Evolutionary conservation across 768 basidiomycete species (phyloP), one percentile per base, ranked within the genome.

Genomic region (Candolleomyces eurysporus): DNA sequence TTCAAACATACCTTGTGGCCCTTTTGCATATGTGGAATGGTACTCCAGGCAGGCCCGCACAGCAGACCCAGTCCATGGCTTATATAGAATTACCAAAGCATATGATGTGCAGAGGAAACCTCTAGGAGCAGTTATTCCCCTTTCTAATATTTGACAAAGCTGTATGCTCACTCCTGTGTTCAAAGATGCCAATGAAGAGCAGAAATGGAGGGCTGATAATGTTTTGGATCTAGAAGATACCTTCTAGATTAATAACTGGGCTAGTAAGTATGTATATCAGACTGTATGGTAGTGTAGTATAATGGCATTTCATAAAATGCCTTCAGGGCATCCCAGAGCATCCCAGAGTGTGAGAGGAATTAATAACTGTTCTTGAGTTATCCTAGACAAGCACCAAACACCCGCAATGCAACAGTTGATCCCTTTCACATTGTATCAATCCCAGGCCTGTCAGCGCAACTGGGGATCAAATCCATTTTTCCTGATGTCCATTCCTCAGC

Each of bases 151-250:
- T 39, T 46, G 67, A 1, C 71, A 74, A 32, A 69, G 68, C 36
- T 75, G 74, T 46, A 75, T 75, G 65, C 64, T 77, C 2, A 64
- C 73, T 43, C 76, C 76, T 4, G 60, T 58, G 11, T 69, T 60
- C 69, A 39, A 10, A 9, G 40, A 56, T 2, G 30, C n/a, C 5
- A 46, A 51, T 13, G 48, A 50, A 43, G 60, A 59, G 11, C 54
- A 43, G 50, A 59, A 30, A 3, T 65, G 63, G 58, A 66, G 58
- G 13, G 42, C 65, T 7, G 51, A 61, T 11, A 67, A 56, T 58
- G 64, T 70, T 32, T 52, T 72, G n/a, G 70, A 72, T 26, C 16
- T 57, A 22, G 60, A 57, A 43, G 26, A 31, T 19, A 54, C 59
- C 2, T 72, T 72, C 57, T 63, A 65, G 52, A 50, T 71, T 31